Evolutionary conservation across 2,329 filamentous ascomycete genomes (phyloP), one percentile per base, ranked within the genome.

Genomic region (Sphaceloma murrayae): DNA sequence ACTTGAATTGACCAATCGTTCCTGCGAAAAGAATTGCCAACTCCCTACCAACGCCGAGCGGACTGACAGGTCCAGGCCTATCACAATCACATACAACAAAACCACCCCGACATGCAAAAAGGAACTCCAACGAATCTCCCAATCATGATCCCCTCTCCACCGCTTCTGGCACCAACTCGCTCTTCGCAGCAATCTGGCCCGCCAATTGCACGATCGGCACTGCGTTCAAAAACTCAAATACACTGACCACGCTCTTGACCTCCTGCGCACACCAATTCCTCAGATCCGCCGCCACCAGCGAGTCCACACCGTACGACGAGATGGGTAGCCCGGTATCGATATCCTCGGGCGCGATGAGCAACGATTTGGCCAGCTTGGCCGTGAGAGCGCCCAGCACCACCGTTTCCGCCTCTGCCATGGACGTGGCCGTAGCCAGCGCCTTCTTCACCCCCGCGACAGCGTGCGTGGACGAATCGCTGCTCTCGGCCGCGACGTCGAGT

Each of bases 271-370:
- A 34, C 46, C 46, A 48, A 13, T 34, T 48, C 5, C 46, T 18
- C 17, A 48, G 32, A 30, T 39, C 50, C 19, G 34, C 52, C 29
- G 34, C 52, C 38, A 21, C 49, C 43, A 30, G 48, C 36, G 6
- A 52, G 38, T 26, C 52, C 42, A 39, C 21, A 40, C 16, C 49
- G 16, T 34, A 53, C 46, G 32, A 14, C 4, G 34, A 34, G 5
- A 47, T 39, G 4, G 45, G 38, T 4, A 26, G 27, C 1, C 31
- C 29, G 2, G 30, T 33, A 13, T 47, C 45, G 18, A 47, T 44
- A n/a, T 47, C 45, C 10, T 44, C 45, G 7, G 38, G 38, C 0
- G 21, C 21, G 22, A 47, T 19, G 30, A 38, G 43, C 31, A 47
- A 11, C 4, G 29, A 34, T 3, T 40, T 34, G 7, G 45, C 45